Evolutionary conservation across 257 asterid genomes (phyloP), one percentile per base, ranked within the genome.

Genomic region (Lantana camara): DNA sequence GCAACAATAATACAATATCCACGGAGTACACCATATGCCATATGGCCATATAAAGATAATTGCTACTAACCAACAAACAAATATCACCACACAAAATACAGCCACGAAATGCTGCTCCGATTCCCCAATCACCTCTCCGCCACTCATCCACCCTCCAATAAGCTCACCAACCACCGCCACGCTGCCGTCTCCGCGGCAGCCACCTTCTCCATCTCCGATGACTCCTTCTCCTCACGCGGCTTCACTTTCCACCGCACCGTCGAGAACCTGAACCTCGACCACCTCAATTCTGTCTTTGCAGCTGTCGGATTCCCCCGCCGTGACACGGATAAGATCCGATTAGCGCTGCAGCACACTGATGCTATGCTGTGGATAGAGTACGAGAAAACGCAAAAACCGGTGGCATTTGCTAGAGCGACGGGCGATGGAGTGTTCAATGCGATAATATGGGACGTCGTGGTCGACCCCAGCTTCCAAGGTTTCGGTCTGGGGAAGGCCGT

Each of bases 361-460:
- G 91, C 95, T 29, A 61, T 93, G 70, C 40, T 87, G 47, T 93
- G 99, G 97, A 63, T 90, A 19, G 87, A 93, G 69, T 57, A 85
- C 86, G 84, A 79, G 77, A 82, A 78, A 57, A 84, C 89, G 7
- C 67, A 69, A 11, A 63, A 77, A 72, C 96, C 92, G 9, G 97
- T 93, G 76, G 99, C 99, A 73, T 93, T 93, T 56, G 99, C 97
- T 3, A 78, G 99, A 56, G 99, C 96, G 23, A 93, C 99, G 1
- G 99, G 96, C 2, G 97, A 93, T 68, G 95, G 99, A 0, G 97
- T 90, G 44, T 90, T 93, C 57, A 88, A 94, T 68, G 83, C 96
- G 7, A 90, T 94, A 1, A 85, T 94, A 23, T 94, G 99, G 99
- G 99, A 94, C 29, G 99, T 94, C 57, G 97, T 88, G 32, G 99